Evolutionary conservation across 2,329 filamentous ascomycete species (phyloP), one percentile per base, ranked within the genome.

Genomic region (Peltaster fructicola): DNA sequence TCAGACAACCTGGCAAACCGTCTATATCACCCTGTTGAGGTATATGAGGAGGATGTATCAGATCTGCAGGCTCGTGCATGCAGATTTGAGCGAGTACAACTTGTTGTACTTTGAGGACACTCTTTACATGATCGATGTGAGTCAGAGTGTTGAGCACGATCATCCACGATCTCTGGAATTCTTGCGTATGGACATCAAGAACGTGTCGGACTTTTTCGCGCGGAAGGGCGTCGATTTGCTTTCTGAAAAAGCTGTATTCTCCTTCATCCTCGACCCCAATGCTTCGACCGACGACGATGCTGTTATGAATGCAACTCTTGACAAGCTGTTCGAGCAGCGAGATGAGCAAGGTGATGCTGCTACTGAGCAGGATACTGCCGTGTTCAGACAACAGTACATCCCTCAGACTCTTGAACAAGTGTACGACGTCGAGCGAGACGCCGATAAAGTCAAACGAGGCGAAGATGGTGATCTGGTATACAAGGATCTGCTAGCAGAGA

Each of bases 81-180:
- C 84, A 24, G 88, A 98, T 67, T 51, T 98, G 48, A 91, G 80
- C 59, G 88, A 98, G 63, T 98, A 98, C 67, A 98, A 98, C 45
- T 69, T 95, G 25, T 65, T 98, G 11, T 98, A 90, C 57, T 66
- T 93, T 57, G 65, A 81, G 29, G 62, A 68, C 30, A 70, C 68
- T 40, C 68, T 93, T 1, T 92, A 80, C 60, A 76, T 98, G 43
- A 98, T 98, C 50, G 88, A 98, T 52, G 88, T 98, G 20, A 92
- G 81, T 28, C 88, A 98, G 56, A 88, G 78, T 45, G 88, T 98
- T 11, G 90, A 95, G 57, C 84, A 90, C 39, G 85, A 95, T 40
- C 88, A 98, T 50, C 88, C 88, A 0, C 68, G 80, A 30, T 85
- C 79, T 2, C 63, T 91, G 15, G 85, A 95, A 48, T 98, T 98